Evolutionary conservation across 495 filamentous ascomycete species (phyloP).

Genomic region (Parachaetomium inaequale): DNA sequence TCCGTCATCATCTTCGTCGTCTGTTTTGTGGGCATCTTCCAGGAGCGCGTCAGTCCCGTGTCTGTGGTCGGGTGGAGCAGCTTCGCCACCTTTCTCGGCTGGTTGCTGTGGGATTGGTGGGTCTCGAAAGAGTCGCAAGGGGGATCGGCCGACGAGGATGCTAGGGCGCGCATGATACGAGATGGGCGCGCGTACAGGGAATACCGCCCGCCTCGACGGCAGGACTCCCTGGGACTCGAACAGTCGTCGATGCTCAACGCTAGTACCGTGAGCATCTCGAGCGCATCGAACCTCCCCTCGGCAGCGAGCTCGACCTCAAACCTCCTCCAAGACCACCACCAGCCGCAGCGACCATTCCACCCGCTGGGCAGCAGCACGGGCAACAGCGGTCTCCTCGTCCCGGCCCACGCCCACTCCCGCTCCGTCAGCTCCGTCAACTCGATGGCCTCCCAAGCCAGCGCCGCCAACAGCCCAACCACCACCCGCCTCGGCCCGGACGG

Average conservation of each 20-base stretch:
- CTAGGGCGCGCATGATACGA: slow-evolving; percentile 19
- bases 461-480: slow-evolving; percentile 24
- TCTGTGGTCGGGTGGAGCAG: slow-evolving; percentile 82
- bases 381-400: slow-evolving; percentile 27
- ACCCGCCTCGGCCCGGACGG: slow-evolving; percentile 5
- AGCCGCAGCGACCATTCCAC: slow-evolving; percentile 3
- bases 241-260: slow-evolving; percentile 16
- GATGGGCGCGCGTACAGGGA: slow-evolving; percentile 16
- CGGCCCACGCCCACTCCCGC: slow-evolving; percentile 25
- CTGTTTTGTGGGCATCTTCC: slow-evolving; percentile 86
- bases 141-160: slow-evolving; percentile 40
- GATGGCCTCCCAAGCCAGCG: slow-evolving; percentile 27
- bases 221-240: slow-evolving; percentile 24
- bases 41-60: slow-evolving; percentile 78
- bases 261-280: slow-evolving; percentile 30
- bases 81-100: slow-evolving; percentile 78
- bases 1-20: slow-evolving; percentile 92
- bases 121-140: slow-evolving; percentile 52
- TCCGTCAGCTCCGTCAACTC: slow-evolving; percentile 41
- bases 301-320: slow-evolving; percentile 42
- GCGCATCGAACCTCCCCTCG: slow-evolving; percentile 32
- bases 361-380: slow-evolving; percentile 16
- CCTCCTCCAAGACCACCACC: slow-evolving; percentile 26
- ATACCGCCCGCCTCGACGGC: slow-evolving; percentile 24
- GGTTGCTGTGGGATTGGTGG: slow-evolving; percentile 91